These are phyloP conservation scores for Carex scoparia DNA, from an alignment of 176 grass and related monocot genomes.

Conservation along the genomic window DNA sequence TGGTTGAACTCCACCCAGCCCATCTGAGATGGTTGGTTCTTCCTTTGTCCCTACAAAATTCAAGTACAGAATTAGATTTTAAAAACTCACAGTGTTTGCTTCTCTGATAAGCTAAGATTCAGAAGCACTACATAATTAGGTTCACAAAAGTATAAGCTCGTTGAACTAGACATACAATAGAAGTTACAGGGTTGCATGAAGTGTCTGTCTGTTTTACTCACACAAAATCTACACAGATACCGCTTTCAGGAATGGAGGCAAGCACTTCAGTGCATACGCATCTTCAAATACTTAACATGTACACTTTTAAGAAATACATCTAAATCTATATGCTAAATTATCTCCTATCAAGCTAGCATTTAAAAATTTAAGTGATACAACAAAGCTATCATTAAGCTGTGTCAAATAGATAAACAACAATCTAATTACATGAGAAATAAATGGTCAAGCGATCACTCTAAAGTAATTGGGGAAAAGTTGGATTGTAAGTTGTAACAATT, in stretches of 20 bases:
- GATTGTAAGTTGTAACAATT: background rate
- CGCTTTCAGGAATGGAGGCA: background rate
- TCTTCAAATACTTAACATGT: background rate
- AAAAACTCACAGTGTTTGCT: background rate
- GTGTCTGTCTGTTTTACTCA: background rate
- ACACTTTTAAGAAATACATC: background rate
- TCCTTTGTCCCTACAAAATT: slow-evolving; percentile 54
- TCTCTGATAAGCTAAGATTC: background rate
- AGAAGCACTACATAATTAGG: background rate
- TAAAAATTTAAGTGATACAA: background rate
- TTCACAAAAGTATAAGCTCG: background rate
- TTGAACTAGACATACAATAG: background rate
- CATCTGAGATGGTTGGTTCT: slow-evolving; percentile 46
- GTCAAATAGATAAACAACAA: background rate
- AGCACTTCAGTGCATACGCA: background rate
- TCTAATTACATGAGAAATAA: background rate
- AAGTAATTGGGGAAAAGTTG: background rate
- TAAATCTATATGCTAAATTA: background rate
- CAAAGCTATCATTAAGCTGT: background rate
- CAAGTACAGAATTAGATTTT: background rate
- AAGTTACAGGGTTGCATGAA: background rate
- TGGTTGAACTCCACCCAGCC: slow-evolving; percentile 30
- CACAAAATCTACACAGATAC: background rate
- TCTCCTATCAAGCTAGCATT: background rate
- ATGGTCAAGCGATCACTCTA: background rate